Conservation (phyloP, 768 basidiomycete genomes). For the Lactarius tabidus region DNA sequence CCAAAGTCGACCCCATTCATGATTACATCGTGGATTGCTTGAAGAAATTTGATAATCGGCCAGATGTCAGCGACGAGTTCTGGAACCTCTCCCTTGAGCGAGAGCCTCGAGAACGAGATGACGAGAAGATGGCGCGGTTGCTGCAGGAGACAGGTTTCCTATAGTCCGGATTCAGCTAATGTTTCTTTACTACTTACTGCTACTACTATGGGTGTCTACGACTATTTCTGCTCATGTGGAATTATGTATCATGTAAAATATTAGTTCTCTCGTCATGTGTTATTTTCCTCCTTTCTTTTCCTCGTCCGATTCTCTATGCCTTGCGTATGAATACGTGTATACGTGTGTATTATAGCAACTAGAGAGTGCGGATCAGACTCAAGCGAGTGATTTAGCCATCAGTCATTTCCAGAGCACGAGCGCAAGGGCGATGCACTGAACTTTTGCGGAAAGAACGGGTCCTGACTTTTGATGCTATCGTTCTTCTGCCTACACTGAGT, state of each 20-base stretch:
- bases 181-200: background rate
- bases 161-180: conserved; percentile 32
- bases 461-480: too few relatives aligned
- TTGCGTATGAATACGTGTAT: conserved; percentile 11
- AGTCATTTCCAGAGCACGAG: too few relatives aligned
- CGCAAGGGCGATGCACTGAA: too few relatives aligned
- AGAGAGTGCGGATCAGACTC: conserved; percentile 3
- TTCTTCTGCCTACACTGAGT: too few relatives aligned
- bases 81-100: conserved; percentile 84
- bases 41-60: conserved; percentile 61
- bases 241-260: conserved; percentile 25
- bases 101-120: conserved; percentile 92
- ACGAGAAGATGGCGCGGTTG: conserved; percentile 92
- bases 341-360: conserved; percentile 11
- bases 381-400: background rate
- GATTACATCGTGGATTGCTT: conserved; percentile 78
- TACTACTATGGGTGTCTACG: background rate
- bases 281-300: background rate
- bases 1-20: conserved; percentile 59
- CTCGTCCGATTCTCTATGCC: background rate
- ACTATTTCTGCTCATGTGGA: conserved; percentile 6
- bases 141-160: conserved; percentile 87
- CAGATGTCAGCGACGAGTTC: conserved; percentile 68
- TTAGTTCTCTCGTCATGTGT: conserved; percentile 2
- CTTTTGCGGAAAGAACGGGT: too few relatives aligned